phyloP scores from a whole-genome alignment of 148 eudicot species.

The Rhododendron molle region DNA sequence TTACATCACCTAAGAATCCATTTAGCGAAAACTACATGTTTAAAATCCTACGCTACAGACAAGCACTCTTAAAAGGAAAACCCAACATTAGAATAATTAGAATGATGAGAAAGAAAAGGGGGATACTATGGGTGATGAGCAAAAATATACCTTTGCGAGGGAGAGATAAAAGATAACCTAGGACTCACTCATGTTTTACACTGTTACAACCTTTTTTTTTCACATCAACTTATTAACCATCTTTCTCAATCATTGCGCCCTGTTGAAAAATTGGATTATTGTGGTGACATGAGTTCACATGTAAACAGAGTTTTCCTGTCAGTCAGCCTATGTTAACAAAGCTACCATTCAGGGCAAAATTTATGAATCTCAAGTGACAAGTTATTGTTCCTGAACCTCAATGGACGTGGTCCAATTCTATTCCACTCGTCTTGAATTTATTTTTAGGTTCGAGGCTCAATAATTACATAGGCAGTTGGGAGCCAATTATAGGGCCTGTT shows the following conservation, averaged over 20 bases:
- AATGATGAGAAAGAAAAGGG: neutral
- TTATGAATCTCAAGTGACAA: neutral
- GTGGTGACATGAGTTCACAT: constrained; percentile 1
- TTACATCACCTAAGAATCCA: too few species aligned
- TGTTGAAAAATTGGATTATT: neutral
- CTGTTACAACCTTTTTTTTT: neutral
- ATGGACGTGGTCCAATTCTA: neutral
- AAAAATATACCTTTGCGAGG: neutral
- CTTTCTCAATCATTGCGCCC: neutral
- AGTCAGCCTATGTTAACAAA: neutral
- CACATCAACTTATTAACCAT: neutral
- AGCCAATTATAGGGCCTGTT: neutral
- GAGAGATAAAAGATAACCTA: neutral
- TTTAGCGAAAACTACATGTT: too few species aligned
- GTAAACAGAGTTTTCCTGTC: neutral
- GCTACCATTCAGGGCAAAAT: neutral
- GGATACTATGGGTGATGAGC: neutral
- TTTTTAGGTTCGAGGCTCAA: neutral
- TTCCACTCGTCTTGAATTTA: neutral
- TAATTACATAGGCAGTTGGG: neutral
- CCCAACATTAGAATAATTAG: neutral
- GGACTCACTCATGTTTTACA: neutral
- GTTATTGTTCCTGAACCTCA: neutral
- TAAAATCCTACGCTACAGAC: too few species aligned
- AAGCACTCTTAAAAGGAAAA: too few species aligned